Conservation (phyloP, 2,329 filamentous ascomycete genomes). For the Rachicladosporium sp. region DNA sequence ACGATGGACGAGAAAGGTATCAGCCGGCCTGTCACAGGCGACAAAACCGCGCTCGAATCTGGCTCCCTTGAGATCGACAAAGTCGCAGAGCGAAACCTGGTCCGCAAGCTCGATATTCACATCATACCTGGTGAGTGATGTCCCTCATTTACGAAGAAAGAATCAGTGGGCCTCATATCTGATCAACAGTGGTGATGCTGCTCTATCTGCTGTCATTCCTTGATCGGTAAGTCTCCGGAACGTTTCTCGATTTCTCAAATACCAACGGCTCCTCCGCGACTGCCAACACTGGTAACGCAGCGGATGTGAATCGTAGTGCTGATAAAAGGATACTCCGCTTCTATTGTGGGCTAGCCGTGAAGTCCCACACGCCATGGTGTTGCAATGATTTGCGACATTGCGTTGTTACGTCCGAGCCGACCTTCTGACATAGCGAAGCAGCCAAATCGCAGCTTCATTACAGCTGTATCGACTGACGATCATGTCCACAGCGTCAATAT, state of each 20-base stretch:
- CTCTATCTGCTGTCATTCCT: constrained; percentile 44
- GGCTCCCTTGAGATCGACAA: constrained; percentile 26
- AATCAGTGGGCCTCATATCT: too few relatives aligned
- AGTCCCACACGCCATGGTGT: neutral
- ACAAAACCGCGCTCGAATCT: too few relatives aligned
- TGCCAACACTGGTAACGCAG: neutral
- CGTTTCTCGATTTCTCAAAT: neutral
- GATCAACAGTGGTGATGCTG: constrained; percentile 36
- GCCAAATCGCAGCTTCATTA: constrained; percentile 2
- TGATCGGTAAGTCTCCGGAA: constrained; percentile 35
- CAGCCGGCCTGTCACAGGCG: too few relatives aligned
- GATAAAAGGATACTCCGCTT: too few relatives aligned
- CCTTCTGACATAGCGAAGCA: neutral
- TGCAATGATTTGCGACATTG: neutral
- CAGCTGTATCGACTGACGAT: neutral
- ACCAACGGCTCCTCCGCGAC: neutral
- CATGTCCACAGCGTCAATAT: constrained; percentile 32
- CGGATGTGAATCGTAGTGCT: neutral
- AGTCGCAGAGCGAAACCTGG: constrained; percentile 33
- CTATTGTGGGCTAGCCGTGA: neutral
- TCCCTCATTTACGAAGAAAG: too few relatives aligned
- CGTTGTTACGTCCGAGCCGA: neutral
- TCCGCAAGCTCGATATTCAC: constrained; percentile 36
- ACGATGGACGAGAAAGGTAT: too few relatives aligned
- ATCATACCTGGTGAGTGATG: constrained; percentile 27